Evolutionary conservation across 495 filamentous ascomycete species (phyloP), one percentile per base, ranked within the genome.

Genomic region (Xylaria intraflava): DNA sequence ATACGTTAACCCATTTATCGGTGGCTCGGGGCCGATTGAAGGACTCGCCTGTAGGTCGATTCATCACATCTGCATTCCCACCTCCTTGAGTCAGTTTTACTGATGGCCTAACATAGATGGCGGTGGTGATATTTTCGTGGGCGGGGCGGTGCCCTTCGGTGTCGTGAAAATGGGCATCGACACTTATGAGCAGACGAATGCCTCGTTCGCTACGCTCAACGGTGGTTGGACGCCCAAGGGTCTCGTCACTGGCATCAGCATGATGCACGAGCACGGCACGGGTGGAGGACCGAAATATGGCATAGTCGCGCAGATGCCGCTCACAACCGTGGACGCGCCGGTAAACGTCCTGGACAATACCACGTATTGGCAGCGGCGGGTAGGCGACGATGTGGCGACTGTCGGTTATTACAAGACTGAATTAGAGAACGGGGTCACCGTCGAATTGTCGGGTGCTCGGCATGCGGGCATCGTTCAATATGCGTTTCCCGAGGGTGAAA

Each of bases 211-310:
- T 84, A 84, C 58, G 78, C 80, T 49, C 8, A 61, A 64, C 30
- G 62, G 41, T 6, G 85, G 84, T 10, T 83, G 81, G 58, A 68
- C 75, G 4, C 62, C 80, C 3, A 55, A 59, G 6, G 83, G 83
- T 10, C 73, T 78, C 12, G 76, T 88, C 50, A 83, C 78, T 0
- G 85, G 76, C 1, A 85, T 87, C 65, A 84, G 78, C 33, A 77
- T 87, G 78, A 83, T 85, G 80, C 85, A 88, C 57, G 85, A 87
- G 61, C 79, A 78, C 33, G 85, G 85, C 0, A 88, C 82, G 6
- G 85, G 85, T 3, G 85, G 85, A 3, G 81, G 81, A 6, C 83
- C 84, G 2, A 88, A 85, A 60, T 88, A 87, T 53, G 83, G 84
- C 0, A 77, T 83, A 14, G 78, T 88, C 31, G 74, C 78, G 3